Evolutionary conservation across 2,329 filamentous ascomycete species (phyloP), one percentile per base, ranked within the genome.

Genomic region (Sclerotinia sclerotiorum): DNA sequence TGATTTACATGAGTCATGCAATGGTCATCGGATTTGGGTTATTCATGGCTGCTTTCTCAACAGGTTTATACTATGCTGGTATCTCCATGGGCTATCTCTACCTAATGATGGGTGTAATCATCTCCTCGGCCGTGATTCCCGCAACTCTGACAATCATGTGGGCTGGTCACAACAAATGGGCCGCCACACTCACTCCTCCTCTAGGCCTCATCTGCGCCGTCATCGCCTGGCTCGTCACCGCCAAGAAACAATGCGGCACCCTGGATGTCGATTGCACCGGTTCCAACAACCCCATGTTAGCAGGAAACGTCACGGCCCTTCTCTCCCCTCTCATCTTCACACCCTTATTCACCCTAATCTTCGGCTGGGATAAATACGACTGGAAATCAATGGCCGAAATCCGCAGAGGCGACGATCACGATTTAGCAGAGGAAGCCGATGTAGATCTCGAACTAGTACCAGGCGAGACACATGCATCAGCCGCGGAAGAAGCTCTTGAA

Each of bases 1-100:
- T 97, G 5, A 94, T 97, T 62, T 91, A 88, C 79, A 90, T 94
- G 80, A 92, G 87, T 35, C 91, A 97, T 78, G 80, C 84, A 48
- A 87, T 88, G 75, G 93, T 90, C 69, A 80, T 95, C 51, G 82
- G 88, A 19, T 97, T 94, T 75, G 90, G 91, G 0, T 73, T 93
- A 27, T 84, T 91, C 73, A 94, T 97, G 82, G 91, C 92, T 19
- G 85, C 82, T 1, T 92, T 96, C 79, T 89, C 89, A 0, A 91
- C 92, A 0, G 92, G 91, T 0, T 85, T 78, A 24, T 84, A 80
- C 77, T 85, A 86, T 70, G 83, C 82, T 17, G 84, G 85, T 52
- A 90, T 97, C 70, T 90, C 87, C 15, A 95, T 97, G 91, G 93
- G 93, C 15, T 96, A 94, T 75, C 83, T 96, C 3, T 96, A 96